Conservation (phyloP, 768 basidiomycete genomes). For the Lentinula guzmanii region DNA sequence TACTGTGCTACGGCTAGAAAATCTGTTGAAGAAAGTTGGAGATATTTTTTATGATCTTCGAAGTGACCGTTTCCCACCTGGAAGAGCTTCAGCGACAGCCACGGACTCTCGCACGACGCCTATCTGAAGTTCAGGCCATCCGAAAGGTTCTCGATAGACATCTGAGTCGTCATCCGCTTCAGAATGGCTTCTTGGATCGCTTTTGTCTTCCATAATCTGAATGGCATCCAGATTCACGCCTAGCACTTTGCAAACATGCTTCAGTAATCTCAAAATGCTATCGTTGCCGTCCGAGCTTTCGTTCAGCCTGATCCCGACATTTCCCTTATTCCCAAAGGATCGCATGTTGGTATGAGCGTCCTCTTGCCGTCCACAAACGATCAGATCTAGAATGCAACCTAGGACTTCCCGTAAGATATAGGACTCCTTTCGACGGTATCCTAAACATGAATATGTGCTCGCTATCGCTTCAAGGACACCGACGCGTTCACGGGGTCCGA, state of each 20-base stretch:
- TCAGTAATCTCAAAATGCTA: slow-evolving; percentile 71
- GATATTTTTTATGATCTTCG: neutral
- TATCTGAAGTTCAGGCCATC: slow-evolving; percentile 94
- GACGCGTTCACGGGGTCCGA: slow-evolving; percentile 73
- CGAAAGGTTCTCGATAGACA: slow-evolving; percentile 51
- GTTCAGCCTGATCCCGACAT: slow-evolving; percentile 64
- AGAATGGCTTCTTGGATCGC: slow-evolving; percentile 13
- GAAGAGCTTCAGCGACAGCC: slow-evolving; percentile 84
- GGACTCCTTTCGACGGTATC: slow-evolving; percentile 84
- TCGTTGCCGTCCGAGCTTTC: slow-evolving; percentile 79
- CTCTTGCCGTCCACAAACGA: slow-evolving; percentile 83
- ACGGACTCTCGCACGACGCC: slow-evolving; percentile 92
- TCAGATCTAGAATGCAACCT: slow-evolving; percentile 75
- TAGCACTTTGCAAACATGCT: slow-evolving; percentile 69
- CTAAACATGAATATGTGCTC: slow-evolving; percentile 72
- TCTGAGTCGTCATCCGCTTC: slow-evolving; percentile 38
- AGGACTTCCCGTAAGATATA: slow-evolving; percentile 82
- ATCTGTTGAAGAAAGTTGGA: slow-evolving; percentile 41
- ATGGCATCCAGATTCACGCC: slow-evolving; percentile 80
- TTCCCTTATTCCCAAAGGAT: slow-evolving; percentile 35
- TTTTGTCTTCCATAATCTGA: slow-evolving; percentile 32
- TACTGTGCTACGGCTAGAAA: slow-evolving; percentile 85
- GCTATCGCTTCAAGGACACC: slow-evolving; percentile 64
- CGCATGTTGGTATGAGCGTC: slow-evolving; percentile 39
- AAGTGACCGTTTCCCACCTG: slow-evolving; percentile 46